Evolutionary conservation across 768 basidiomycete species (phyloP).

Genomic region (Dendrothele bispora): DNA sequence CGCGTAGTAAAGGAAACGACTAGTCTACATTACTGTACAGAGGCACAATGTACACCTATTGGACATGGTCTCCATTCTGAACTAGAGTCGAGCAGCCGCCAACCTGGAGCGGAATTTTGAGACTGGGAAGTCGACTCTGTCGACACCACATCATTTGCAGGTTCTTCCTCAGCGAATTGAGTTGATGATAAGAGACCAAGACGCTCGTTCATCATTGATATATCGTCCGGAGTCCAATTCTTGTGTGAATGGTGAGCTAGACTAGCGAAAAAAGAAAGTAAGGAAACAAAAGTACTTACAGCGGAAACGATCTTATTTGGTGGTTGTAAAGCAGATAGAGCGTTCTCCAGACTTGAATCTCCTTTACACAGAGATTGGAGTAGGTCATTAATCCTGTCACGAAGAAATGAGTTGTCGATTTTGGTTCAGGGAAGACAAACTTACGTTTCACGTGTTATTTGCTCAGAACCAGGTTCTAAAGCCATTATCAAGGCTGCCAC

Average conservation of each 20-base stretch:
- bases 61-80: conserved; percentile 65
- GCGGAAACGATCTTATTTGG: conserved; percentile 11
- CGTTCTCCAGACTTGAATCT: conserved; percentile 32
- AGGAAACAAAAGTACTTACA: conserved; percentile 15
- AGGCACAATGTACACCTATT: conserved; percentile 52
- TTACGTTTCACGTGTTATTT: conserved; percentile 32
- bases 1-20: neutral
- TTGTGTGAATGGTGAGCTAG: conserved; percentile 20
- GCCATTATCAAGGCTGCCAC: conserved; percentile 46
- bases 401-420: neutral
- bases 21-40: neutral
- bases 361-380: conserved; percentile 40
- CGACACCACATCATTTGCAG: neutral
- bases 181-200: conserved; percentile 35
- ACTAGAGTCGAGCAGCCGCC: conserved; percentile 46
- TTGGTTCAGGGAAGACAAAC: conserved; percentile 7
- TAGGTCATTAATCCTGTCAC: conserved; percentile 28
- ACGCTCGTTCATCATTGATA: conserved; percentile 57
- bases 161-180: conserved; percentile 9
- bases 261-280: conserved; percentile 10
- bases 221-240: conserved; percentile 52
- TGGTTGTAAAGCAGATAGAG: conserved; percentile 16
- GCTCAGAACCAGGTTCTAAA: conserved; percentile 38
- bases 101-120: conserved; percentile 38
- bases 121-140: neutral